Percentiles rank a stretch among this genome's conserved stretches.
Evolutionary conservation across 768 basidiomycete species (phyloP).

Genomic region (Rhodocollybia butyracea): DNA sequence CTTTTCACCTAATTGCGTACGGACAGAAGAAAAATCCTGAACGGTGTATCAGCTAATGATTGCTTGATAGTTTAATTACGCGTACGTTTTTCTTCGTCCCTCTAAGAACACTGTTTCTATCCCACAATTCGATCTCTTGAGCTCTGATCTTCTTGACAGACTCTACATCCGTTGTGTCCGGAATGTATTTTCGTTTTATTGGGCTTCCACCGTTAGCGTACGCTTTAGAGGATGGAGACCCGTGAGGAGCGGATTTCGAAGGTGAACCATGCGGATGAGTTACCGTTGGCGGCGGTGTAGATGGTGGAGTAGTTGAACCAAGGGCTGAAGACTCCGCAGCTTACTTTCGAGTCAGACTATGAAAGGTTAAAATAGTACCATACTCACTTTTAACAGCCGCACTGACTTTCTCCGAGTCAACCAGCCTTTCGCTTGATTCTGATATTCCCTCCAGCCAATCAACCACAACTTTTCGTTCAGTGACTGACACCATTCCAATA

Average conservation of each 20-base stretch:
- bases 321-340: constrained; percentile 31
- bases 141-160: constrained; percentile 81
- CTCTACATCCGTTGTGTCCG: constrained; percentile 75
- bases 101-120: constrained; percentile 79
- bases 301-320: constrained; percentile 45
- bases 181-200: constrained; percentile 73
- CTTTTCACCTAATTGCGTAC: constrained; percentile 66
- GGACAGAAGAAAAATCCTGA: constrained; percentile 79
- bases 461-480: constrained; percentile 81
- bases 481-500: constrained; percentile 78
- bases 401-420: constrained; percentile 40
- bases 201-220: constrained; percentile 33
- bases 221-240: constrained; percentile 26
- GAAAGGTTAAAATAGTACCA: neutral
- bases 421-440: constrained; percentile 37
- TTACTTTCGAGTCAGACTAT: constrained; percentile 15
- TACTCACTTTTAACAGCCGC: constrained; percentile 32
- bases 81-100: constrained; percentile 83
- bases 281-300: constrained; percentile 45
- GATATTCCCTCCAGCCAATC: constrained; percentile 74
- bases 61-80: constrained; percentile 3
- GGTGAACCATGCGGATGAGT: constrained; percentile 11
- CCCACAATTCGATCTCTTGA: constrained; percentile 76
- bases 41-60: neutral
- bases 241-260: constrained; percentile 13